These are phyloP conservation scores for Oenanthe sinensis DNA, from an alignment of 129 eudicot genomes.

Conservation along the genomic window DNA sequence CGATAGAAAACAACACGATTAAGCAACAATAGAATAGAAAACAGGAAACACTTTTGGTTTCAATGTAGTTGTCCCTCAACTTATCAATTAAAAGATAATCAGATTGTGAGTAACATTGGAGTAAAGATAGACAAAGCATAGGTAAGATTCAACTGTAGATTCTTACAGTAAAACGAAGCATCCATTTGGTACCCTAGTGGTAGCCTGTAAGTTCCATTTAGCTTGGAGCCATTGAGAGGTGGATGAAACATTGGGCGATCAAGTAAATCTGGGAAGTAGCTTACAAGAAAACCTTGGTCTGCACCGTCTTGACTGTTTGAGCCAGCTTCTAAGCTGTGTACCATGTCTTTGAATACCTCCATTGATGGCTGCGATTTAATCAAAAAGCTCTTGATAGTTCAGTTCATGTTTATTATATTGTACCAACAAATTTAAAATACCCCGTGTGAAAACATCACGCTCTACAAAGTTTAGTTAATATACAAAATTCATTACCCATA, in stretches of 20 bases:
- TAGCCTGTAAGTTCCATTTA: conserved; percentile 67
- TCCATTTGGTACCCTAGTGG: conserved; percentile 98
- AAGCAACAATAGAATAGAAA: background rate
- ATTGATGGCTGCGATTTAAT: conserved; percentile 59
- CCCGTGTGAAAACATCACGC: too few species aligned
- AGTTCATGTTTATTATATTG: background rate
- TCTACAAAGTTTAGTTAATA: too few species aligned
- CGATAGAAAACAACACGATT: background rate
- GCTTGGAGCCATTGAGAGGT: conserved; percentile 51
- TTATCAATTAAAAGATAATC: background rate
- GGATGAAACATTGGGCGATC: conserved; percentile 77
- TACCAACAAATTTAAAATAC: too few species aligned
- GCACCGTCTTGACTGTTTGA: conserved; percentile 73
- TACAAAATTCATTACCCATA: background rate
- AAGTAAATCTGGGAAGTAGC: conserved; percentile 74
- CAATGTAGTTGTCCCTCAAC: background rate
- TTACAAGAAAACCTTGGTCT: conserved; percentile 86
- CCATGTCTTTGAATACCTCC: conserved; percentile 65
- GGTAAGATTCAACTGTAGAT: background rate
- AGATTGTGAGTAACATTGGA: background rate
- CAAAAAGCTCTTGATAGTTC: background rate
- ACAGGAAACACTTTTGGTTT: background rate
- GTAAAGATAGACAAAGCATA: background rate
- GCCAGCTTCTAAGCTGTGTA: conserved; percentile 41
- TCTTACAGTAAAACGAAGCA: conserved; percentile 90